These are phyloP conservation scores for Populus davidiana DNA, from an alignment of 345 rosid genomes.

Conservation along the genomic window DNA sequence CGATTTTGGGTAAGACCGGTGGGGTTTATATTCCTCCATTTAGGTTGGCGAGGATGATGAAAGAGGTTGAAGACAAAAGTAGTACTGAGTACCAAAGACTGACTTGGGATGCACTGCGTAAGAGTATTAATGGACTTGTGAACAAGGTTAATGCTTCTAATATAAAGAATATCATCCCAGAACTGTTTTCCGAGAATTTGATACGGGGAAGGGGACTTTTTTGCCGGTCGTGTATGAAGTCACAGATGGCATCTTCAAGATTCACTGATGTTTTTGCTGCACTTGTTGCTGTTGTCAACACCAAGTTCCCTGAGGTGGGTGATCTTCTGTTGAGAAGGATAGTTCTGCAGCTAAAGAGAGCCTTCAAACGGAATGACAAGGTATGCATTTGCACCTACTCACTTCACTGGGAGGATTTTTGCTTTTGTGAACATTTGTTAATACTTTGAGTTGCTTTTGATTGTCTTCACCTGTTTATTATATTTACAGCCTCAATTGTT, in stretches of 20 bases:
- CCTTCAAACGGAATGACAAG: constrained; percentile 91
- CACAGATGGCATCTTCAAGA: constrained; percentile 94
- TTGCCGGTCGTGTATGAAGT: constrained; percentile 87
- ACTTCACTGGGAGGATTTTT: background rate
- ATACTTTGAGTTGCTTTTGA: background rate
- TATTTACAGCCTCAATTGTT: constrained; percentile 77
- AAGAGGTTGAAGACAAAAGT: constrained; percentile 75
- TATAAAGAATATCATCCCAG: constrained; percentile 80
- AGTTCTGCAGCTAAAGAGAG: constrained; percentile 89
- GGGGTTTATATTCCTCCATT: constrained; percentile 92
- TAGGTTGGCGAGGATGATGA: constrained; percentile 88
- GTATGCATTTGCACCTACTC: constrained; percentile 24
- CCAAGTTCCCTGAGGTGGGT: constrained; percentile 89
- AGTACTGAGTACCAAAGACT: constrained; percentile 79
- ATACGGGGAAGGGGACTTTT: constrained; percentile 90
- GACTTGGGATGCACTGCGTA: constrained; percentile 95
- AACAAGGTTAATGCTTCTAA: constrained; percentile 85
- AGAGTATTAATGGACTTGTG: constrained; percentile 89
- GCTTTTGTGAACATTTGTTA: background rate
- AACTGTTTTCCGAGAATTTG: constrained; percentile 80
- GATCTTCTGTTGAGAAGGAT: constrained; percentile 76
- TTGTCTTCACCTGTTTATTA: constrained; percentile 1
- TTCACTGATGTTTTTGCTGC: constrained; percentile 93
- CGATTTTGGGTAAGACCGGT: constrained; percentile 54
- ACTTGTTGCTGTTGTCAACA: constrained; percentile 72